A percentile compares a stretch with the other conserved stretches of the same genome.
phyloP scores from a whole-genome alignment of 2,329 filamentous ascomycete genomes.

The Arthrobotrys entomopaga region DNA sequence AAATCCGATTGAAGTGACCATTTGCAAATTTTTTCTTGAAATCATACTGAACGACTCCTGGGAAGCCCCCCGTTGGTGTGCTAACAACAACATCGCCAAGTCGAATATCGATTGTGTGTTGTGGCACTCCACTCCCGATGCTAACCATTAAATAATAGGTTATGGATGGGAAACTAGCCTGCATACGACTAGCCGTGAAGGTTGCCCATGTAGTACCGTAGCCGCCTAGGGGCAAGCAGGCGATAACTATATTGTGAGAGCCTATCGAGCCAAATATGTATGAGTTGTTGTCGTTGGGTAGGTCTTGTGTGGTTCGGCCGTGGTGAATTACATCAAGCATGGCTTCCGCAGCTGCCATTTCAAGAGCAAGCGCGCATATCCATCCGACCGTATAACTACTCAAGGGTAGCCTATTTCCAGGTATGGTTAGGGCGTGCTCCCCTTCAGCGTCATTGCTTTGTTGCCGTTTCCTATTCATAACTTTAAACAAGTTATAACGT shows the following conservation, averaged over 20 bases:
- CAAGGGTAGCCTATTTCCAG: too few species aligned
- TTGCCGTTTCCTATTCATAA: too few species aligned
- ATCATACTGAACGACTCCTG: slow-evolving; percentile 27
- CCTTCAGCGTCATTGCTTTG: too few species aligned
- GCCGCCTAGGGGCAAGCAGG: slow-evolving; percentile 14
- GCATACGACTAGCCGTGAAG: slow-evolving; percentile 6
- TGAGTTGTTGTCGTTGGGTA: slow-evolving; percentile 12
- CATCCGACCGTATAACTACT: slow-evolving; percentile 61
- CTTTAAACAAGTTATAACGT: too few species aligned
- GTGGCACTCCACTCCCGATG: slow-evolving; percentile 24
- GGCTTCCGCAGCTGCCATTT: slow-evolving; percentile 59
- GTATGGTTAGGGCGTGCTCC: too few species aligned
- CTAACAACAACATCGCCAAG: slow-evolving; percentile 55
- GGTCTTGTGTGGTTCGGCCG: background rate
- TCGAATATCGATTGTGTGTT: slow-evolving; percentile 55
- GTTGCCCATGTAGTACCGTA: slow-evolving; percentile 20
- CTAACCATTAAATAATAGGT: slow-evolving; percentile 29
- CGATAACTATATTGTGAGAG: slow-evolving; percentile 21
- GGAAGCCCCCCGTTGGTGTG: slow-evolving; percentile 13
- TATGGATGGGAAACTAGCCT: too few species aligned
- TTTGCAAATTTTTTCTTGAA: slow-evolving; percentile 10
- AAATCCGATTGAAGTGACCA: too few species aligned
- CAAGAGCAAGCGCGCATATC: slow-evolving; percentile 60
- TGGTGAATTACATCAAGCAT: slow-evolving; percentile 59
- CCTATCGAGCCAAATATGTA: slow-evolving; percentile 21